Base-by-base conservation (phyloP, 306 rosid genomes). In the Mimosa pudica region DNA sequence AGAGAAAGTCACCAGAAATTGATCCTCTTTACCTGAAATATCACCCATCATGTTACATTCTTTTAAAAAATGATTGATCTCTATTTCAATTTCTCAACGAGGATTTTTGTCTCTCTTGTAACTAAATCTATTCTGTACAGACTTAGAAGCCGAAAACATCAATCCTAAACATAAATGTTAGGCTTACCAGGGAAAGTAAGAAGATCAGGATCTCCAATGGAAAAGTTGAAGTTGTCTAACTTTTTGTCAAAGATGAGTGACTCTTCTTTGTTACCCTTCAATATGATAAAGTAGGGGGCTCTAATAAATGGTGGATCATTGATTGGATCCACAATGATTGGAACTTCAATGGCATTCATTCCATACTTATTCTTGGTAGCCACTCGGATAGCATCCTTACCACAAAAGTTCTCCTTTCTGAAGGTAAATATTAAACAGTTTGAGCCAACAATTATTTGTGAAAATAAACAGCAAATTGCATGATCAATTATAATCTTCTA, bases 131-230 rank as follows among this genome's bases (percentile, higher is more conserved):
- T 65, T 47, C 57, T 2, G 14, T 38, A 35, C 47, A 58, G 68
- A 78, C 68, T 58, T 60, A 47, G 47, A 67, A 41, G 60, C 70
- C 12, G 71, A 10, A 63, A 71, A 11, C 35, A 63, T 11, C 71
- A 44, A 36, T 16, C 45, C 36, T 20, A 33, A 41, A 45, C 62
- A 41, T 4, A 44, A 45, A 71, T 62, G 57, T 20, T 13, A 0
- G 58, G 18, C 84, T 75, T 91, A 93, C 94, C 94, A 46, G 89
- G 92, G 76, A 91, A 93, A 46, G 80, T 80, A 35, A 62, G 80
- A 84, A 91, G 89, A 86, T 93, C 98, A 0, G 97, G 93, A 81
- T 93, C 98, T 54, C 97, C 97, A 62, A 93, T 71, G 81, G 42
- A 82, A 80, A 93, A 90, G 61, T 90, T 86, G 80, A 89, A 91